Base-by-base conservation (phyloP, 495 filamentous ascomycete genomes). In the Podospora bellae-mahoneyi region DNA sequence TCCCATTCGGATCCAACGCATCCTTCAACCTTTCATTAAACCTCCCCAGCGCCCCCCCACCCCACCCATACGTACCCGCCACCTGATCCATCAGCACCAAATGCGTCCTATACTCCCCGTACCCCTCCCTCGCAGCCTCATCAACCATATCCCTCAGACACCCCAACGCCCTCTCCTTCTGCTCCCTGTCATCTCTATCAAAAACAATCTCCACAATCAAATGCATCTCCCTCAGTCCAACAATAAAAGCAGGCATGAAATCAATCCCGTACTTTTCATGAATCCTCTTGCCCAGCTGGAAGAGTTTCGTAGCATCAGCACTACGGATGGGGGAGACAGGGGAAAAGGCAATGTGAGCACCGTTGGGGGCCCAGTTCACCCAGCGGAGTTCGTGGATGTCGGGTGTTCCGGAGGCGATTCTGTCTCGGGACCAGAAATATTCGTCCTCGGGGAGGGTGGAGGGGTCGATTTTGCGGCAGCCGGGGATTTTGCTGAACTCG, bases 101-200 rank as follows among this genome's bases (percentile, higher is more conserved):
- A 73, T 88, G 86, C 2, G 86, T 86, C 5, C 86, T 76, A 67
- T 87, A 88, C 68, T 88, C 85, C 20, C 86, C 85, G 67, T 81
- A 88, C 0, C 85, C 87, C 19, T 81, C 74, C 10, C 68, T 73
- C 4, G 84, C 84, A 5, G 80, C 78, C 20, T 80, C 80, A 15
- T 80, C 77, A 13, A 87, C 80, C 70, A 87, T 75, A 19, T 81
- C 79, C 15, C 81, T 74, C 71, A 86, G 65, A 62, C 77, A 73
- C 69, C 78, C 68, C 70, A 84, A 60, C 75, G 77, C 69, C 19
- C 66, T 74, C 75, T 77, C 68, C n/a, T 74, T 75, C 48, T 72
- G 67, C 53, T 77, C 78, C 2, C 72, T 57, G 58, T 84, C 74
- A 16, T 77, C 76, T 15, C 84, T 78, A 66, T 88, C 80, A 64